Conservation (phyloP, 805 yeast genomes). For the Candida ortonii region DNA sequence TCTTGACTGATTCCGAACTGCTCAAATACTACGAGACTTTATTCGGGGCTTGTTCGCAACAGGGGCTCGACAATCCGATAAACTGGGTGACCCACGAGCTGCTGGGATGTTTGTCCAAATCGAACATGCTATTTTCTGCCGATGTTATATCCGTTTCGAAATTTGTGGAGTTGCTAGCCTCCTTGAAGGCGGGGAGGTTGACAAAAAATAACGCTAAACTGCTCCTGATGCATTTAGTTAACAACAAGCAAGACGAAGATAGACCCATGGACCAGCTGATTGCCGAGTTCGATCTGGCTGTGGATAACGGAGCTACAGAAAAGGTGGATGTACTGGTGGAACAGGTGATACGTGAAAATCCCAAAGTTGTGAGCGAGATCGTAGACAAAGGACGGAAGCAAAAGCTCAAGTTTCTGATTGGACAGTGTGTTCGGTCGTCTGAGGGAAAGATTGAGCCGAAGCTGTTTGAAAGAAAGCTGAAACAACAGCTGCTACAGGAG, state of each 20-base stretch:
- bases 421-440: conserved; percentile 77
- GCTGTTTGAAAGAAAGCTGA: conserved; percentile 24
- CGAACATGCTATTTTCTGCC: conserved; percentile 35
- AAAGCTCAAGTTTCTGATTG: conserved; percentile 75
- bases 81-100: conserved; percentile 86
- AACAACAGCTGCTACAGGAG: conserved; percentile 13
- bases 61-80: conserved; percentile 44
- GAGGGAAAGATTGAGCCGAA: conserved; percentile 54
- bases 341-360: conserved; percentile 40
- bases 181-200: conserved; percentile 47
- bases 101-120: conserved; percentile 63
- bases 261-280: conserved; percentile 43
- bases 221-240: conserved; percentile 59
- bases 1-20: conserved; percentile 49
- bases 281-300: conserved; percentile 48
- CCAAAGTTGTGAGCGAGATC: conserved; percentile 56
- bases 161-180: conserved; percentile 53
- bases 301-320: conserved; percentile 35
- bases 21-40: conserved; percentile 52
- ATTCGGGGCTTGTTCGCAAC: conserved; percentile 29
- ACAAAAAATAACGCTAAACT: conserved; percentile 68
- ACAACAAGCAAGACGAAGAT: conserved; percentile 39
- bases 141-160: conserved; percentile 37
- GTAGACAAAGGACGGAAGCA: conserved; percentile 54
- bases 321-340: conserved; percentile 31